A percentile compares a stretch with the other conserved stretches of the same genome.
Conservation (phyloP, 2,329 filamentous ascomycete genomes). For the Beauveria varroae region DNA sequence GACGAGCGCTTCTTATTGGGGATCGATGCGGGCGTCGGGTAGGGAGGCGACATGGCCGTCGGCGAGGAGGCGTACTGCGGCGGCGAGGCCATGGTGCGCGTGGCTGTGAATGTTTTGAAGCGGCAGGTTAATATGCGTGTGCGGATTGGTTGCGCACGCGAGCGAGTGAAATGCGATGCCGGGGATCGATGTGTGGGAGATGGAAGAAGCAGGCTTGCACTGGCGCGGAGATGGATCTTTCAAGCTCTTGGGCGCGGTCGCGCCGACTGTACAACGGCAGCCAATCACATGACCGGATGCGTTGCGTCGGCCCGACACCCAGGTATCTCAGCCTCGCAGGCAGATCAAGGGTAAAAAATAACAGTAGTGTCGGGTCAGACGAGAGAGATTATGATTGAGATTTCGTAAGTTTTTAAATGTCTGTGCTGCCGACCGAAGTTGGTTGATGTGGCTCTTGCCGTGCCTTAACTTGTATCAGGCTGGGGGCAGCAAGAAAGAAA, state of each 20-base stretch:
- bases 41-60: conserved; percentile 48
- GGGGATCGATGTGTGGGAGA: background rate
- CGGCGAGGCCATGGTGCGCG: conserved; percentile 46
- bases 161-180: background rate
- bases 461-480: too few species aligned
- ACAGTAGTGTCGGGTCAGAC: too few species aligned
- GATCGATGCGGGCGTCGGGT: conserved; percentile 41
- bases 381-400: too few species aligned
- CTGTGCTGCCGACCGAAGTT: too few species aligned
- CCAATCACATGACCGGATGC: conserved; percentile 7
- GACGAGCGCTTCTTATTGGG: conserved; percentile 53
- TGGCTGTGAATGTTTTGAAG: background rate
- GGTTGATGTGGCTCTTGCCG: too few species aligned
- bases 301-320: background rate
- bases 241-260: background rate
- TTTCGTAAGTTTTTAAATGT: background rate
- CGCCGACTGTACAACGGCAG: background rate
- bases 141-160: background rate
- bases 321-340: too few species aligned
- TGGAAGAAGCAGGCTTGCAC: background rate
- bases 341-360: too few species aligned
- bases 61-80: conserved; percentile 39
- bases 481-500: too few species aligned
- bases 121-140: background rate
- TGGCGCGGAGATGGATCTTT: background rate